Base-by-base conservation (phyloP, 441 rosid genomes). In the Capsella rubella region DNA sequence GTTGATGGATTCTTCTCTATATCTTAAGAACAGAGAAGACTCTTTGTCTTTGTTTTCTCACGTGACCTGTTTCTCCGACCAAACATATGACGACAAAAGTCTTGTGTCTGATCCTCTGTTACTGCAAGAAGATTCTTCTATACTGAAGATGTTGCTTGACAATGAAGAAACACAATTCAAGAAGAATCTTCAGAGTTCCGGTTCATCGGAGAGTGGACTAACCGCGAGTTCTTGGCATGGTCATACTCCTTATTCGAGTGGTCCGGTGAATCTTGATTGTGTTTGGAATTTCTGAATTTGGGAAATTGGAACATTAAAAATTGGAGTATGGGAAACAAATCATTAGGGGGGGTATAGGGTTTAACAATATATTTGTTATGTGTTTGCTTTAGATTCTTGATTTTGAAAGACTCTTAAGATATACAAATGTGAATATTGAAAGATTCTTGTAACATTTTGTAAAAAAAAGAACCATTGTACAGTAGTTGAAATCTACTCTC, bases 31-130 rank as follows among this genome's bases (percentile, higher is more conserved):
- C 9, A 85, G 89, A 45, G 34, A 11, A 34, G 85, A 83, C 63
- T 46, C 83, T 31, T 66, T 67, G 1, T 11, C 59, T 9, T 60
- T 50, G 39, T 49, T 56, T 37, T 78, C 84, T 68, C 81, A 80
- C 93, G 91, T 91, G 90, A 92, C 96, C 95, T 91, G 93, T 97
- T 91, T 91, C 92, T 90, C 97, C 95, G 91, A 84, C 70, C 72
- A 76, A 43, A 64, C 64, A 82, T 76, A 40, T 65, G 81, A 66
- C 42, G 79, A 77, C 82, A 73, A 75, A 57, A 72, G 6, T 56
- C 42, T 69, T 68, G 50, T 58, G 72, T 21, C 25, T 21, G 25
- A 21, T 5, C 74, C 82, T 21, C 34, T 71, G 58, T 43, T 79
- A 0, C 55, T 73, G 56, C 87, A 81, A 57, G 89, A 87, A 16